phyloP scores from a whole-genome alignment of 2,329 filamentous ascomycete species.

The Fusarium lyarnte region DNA sequence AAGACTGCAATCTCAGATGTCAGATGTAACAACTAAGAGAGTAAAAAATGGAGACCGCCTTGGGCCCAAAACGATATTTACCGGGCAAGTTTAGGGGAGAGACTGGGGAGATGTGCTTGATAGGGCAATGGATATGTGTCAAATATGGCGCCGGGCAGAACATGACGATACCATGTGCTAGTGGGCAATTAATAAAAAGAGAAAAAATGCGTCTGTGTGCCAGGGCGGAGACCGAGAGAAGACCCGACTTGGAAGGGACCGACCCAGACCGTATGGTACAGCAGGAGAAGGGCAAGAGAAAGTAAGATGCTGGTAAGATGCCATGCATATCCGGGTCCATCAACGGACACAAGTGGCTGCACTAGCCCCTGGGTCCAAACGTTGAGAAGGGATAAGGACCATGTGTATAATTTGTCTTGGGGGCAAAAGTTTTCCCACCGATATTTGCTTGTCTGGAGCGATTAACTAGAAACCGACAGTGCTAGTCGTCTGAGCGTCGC shows the following conservation, averaged over 20 bases:
- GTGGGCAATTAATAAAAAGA: slow-evolving; percentile 14
- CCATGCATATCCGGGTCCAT: slow-evolving; percentile 45
- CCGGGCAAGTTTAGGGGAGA: slow-evolving; percentile 18
- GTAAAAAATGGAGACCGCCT: slow-evolving; percentile 20
- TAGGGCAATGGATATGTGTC: slow-evolving; percentile 38
- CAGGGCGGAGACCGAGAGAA: slow-evolving; percentile 35
- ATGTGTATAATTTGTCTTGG: slow-evolving; percentile 35
- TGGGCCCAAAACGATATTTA: slow-evolving; percentile 15
- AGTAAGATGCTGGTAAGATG: slow-evolving; percentile 43
- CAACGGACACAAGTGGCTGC: slow-evolving; percentile 45
- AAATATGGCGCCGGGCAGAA: slow-evolving; percentile 28
- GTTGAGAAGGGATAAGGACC: slow-evolving; percentile 26
- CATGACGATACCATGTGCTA: slow-evolving; percentile 32
- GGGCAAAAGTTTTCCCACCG: slow-evolving; percentile 33
- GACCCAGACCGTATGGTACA: slow-evolving; percentile 31
- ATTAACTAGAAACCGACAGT: slow-evolving; percentile 15
- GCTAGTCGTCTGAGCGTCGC: slow-evolving; percentile 26
- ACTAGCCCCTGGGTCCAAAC: slow-evolving; percentile 43
- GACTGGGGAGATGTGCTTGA: slow-evolving; percentile 32
- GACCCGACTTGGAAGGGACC: slow-evolving; percentile 30
- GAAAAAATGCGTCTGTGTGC: slow-evolving; percentile 28
- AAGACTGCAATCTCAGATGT: slow-evolving; percentile 31
- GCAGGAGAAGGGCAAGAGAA: slow-evolving; percentile 24
- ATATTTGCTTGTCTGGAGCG: slow-evolving; percentile 23
- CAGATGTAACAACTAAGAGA: slow-evolving; percentile 32